These are phyloP conservation scores for Boletellus emodensis DNA, from an alignment of 768 basidiomycete species.

Conservation along the genomic window DNA sequence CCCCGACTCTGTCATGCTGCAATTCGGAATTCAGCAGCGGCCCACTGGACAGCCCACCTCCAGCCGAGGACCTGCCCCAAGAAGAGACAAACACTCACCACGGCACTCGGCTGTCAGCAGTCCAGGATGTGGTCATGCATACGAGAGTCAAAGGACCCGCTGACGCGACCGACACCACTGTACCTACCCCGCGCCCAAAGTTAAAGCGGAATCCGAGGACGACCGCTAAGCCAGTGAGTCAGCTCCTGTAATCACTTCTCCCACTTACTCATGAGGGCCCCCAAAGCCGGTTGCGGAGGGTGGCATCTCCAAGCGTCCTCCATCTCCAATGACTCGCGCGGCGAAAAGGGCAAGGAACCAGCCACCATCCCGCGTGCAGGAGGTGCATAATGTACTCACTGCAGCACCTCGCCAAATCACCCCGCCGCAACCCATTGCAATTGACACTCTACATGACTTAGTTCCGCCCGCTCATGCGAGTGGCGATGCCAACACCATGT, in stretches of 20 bases:
- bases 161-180: constrained; percentile 1
- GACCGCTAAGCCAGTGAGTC: constrained; percentile 21
- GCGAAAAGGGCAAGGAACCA: constrained; percentile 19
- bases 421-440: constrained; percentile 13
- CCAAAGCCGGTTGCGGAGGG: constrained; percentile 17
- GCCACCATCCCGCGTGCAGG: constrained; percentile 9
- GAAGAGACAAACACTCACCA: background rate
- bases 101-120: background rate
- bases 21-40: background rate
- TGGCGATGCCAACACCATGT: constrained; percentile 29
- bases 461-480: constrained; percentile 19
- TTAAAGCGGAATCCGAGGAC: constrained; percentile 28
- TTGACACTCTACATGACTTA: constrained; percentile 10
- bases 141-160: background rate
- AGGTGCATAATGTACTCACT: constrained; percentile 8
- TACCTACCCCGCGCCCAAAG: constrained; percentile 4
- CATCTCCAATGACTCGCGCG: constrained; percentile 14
- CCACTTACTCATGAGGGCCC: constrained; percentile 16
- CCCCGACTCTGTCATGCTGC: background rate
- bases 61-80: constrained; percentile 1
- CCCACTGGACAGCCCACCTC: background rate
- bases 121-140: constrained; percentile 2
- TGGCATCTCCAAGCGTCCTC: constrained; percentile 17
- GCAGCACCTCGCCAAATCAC: constrained; percentile 8
- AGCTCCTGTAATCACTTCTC: background rate